A percentile compares a stretch with the other conserved stretches of the same genome.
These are phyloP conservation scores for Hortiboletus rubellus DNA, from an alignment of 1,284 basidiomycete species.

Conservation along the genomic window DNA sequence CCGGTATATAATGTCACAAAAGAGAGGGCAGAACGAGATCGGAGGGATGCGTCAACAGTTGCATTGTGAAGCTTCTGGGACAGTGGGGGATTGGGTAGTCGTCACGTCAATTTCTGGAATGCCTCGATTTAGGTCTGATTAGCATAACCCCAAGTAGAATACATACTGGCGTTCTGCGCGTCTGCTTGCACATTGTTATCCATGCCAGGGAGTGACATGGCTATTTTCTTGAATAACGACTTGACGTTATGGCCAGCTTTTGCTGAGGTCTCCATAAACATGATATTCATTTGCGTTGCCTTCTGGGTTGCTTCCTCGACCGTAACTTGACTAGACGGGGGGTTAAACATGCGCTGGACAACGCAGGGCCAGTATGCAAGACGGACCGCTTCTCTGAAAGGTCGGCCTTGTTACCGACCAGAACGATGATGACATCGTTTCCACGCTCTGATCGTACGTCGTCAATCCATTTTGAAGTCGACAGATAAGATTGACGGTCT, in stretches of 20 bases:
- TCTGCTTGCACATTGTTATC: slow-evolving; percentile 78
- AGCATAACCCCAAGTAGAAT: neutral
- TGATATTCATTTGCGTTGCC: slow-evolving; percentile 90
- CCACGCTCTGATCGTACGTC: slow-evolving; percentile 98
- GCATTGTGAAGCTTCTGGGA: slow-evolving; percentile 78
- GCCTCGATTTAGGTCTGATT: slow-evolving; percentile 8
- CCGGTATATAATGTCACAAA: slow-evolving; percentile 34
- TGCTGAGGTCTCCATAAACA: slow-evolving; percentile 99
- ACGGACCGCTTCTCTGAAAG: slow-evolving; percentile 85
- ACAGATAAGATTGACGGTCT: slow-evolving; percentile 97
- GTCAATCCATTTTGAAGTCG: slow-evolving; percentile 99
- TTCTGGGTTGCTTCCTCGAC: slow-evolving; percentile 95
- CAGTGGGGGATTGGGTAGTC: slow-evolving; percentile 56
- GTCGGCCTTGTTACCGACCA: slow-evolving; percentile 99
- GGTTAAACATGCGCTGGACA: slow-evolving; percentile 7
- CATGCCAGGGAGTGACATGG: slow-evolving; percentile 96
- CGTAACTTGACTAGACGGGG: slow-evolving; percentile 84
- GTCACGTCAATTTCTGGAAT: slow-evolving; percentile 80
- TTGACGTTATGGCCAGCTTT: slow-evolving; percentile 99
- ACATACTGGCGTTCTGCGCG: slow-evolving; percentile 70
- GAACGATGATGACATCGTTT: slow-evolving; percentile 97
- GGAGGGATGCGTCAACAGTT: slow-evolving; percentile 54
- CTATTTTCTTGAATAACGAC: slow-evolving; percentile 98
- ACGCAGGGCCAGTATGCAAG: slow-evolving; percentile 20
- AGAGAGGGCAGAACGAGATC: neutral